A percentile compares a stretch with the other conserved stretches of the same genome.
Conservation (phyloP, 2,329 filamentous ascomycete species). For the Pestalotiopsis sp. region DNA sequence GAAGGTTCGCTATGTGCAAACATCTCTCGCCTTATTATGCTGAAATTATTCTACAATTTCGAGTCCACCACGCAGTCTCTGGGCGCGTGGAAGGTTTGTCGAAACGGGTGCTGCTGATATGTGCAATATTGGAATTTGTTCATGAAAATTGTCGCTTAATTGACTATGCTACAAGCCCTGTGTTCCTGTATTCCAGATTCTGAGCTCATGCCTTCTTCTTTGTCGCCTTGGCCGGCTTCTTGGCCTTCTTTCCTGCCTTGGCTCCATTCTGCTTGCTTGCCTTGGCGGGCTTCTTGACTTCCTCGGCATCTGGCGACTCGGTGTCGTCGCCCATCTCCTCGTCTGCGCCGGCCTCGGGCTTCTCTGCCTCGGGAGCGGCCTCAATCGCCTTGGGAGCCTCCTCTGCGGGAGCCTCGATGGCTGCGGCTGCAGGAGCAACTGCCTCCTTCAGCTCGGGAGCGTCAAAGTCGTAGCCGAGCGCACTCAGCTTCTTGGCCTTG, state of each 20-base stretch:
- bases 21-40: conserved; percentile 35
- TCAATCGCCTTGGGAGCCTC: conserved; percentile 41
- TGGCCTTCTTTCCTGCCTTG: conserved; percentile 29
- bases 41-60: neutral
- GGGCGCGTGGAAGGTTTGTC: no score
- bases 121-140: neutral
- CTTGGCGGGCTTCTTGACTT: conserved; percentile 27
- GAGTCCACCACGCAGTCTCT: neutral
- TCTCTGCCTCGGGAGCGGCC: conserved; percentile 30
- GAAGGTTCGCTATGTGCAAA: conserved; percentile 67
- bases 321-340: conserved; percentile 17
- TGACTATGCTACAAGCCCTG: neutral
- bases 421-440: conserved; percentile 38
- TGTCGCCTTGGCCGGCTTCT: conserved; percentile 39
- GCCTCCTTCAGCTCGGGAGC: conserved; percentile 69
- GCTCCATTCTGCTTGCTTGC: conserved; percentile 34
- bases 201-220: conserved; percentile 40
- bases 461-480: conserved; percentile 81
- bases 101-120: neutral
- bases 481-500: conserved; percentile 76
- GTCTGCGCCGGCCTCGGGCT: conserved; percentile 25
- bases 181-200: neutral
- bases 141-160: neutral
- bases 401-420: conserved; percentile 38
- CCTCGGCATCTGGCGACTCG: conserved; percentile 24